Conservation (phyloP, 176 grass and related monocot genomes). For the Rhynchospora breviuscula region DNA sequence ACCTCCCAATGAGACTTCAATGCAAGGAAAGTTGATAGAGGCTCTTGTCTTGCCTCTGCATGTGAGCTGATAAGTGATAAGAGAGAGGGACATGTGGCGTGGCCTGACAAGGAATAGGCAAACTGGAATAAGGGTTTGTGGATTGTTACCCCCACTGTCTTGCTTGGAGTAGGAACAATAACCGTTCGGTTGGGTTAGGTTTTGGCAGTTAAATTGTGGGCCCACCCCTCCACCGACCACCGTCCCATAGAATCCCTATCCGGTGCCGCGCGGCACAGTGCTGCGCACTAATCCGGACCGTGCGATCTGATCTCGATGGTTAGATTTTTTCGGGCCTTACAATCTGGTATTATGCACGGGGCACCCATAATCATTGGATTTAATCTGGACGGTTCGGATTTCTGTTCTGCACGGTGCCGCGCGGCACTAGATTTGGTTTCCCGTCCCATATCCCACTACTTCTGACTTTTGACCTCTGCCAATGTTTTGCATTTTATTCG, state of each 20-base stretch:
- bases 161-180: conserved; percentile 13
- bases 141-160: background rate
- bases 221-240: background rate
- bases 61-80: background rate
- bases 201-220: conserved; percentile 18
- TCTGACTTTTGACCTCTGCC: background rate
- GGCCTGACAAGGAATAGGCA: background rate
- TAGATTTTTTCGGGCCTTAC: too few species aligned
- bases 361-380: too few species aligned
- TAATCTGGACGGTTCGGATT: too few species aligned
- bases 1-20: background rate
- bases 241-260: too few species aligned
- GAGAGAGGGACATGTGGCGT: background rate
- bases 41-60: background rate
- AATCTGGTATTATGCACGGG: too few species aligned
- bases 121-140: background rate
- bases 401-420: too few species aligned
- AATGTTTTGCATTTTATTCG: background rate
- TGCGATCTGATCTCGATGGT: too few species aligned
- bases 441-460: too few species aligned
- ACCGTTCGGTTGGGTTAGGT: conserved; percentile 8
- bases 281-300: too few species aligned
- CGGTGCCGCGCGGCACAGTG: too few species aligned
- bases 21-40: background rate
- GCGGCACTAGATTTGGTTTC: too few species aligned